Evolutionary conservation across 1,284 basidiomycete genomes (phyloP), one percentile per base, ranked within the genome.

Genomic region (Hortiboletus rubellus): DNA sequence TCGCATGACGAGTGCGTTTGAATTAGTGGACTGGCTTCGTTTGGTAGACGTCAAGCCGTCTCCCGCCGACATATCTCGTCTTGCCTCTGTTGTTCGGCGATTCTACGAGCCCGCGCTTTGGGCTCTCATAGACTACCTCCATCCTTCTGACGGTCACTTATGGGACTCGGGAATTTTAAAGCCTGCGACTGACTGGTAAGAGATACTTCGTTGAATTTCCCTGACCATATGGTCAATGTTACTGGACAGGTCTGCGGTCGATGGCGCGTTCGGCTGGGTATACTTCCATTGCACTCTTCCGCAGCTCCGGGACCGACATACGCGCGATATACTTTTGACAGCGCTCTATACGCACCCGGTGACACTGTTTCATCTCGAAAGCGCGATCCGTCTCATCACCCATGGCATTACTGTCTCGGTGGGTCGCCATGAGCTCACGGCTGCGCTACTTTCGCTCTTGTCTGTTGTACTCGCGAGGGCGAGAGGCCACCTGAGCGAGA

Each of bases 1-100:
- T 33, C 70, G 76, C 22, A 72, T 67, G 46, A 62, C 64, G 5
- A 63, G 74, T 33, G 84, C 85, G 0, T 82, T 75, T 52, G 81
- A 83, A 55, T 70, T 89, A 1, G 74, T 88, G 11, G 85, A 87
- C 61, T 82, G 79, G 79, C 57, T 86, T 36, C 82, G 86, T 43
- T 69, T 87, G 2, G 62, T 76, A 2, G 73, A 77, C 17, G 66
- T 70, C 27, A 65, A 69, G 1, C 62, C 81, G 5, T 64, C 67
- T 18, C 27, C 70, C 0, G 58, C 63, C 0, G 76, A 83, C 34
- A 64, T 84, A 11, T 63, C 61, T n/a, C 76, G 77, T 11, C 63
- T 86, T 3, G 63, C 75, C 1, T 50, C 56, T 7, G 67, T 77
- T 1, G 57, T 87, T 24, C 62, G 69, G 18, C 72, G 69, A 15